phyloP scores from a whole-genome alignment of 78 protist genomes.

The Creolimax fragrantissima region DNA sequence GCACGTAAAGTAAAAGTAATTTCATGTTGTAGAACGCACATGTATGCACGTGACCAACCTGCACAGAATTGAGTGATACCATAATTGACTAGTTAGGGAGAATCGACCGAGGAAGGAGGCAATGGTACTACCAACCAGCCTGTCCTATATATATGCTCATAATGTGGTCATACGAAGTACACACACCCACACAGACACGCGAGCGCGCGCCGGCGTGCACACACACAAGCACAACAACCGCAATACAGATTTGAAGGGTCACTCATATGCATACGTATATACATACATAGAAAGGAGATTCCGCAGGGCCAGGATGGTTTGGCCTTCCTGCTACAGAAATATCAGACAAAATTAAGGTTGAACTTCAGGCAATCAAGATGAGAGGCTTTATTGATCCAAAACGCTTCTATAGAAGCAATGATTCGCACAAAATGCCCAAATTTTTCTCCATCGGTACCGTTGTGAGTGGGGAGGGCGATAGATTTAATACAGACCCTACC shows the following conservation, averaged over 20 bases:
- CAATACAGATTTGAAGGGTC: background rate
- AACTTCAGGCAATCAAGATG: slow-evolving; percentile 1
- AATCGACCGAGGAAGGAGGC: background rate
- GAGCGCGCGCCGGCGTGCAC: background rate
- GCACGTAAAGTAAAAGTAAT: background rate
- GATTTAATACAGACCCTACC: background rate
- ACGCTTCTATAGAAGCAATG: background rate
- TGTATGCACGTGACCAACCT: background rate
- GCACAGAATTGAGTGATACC: background rate
- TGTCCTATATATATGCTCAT: background rate
- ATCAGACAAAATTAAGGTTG: background rate
- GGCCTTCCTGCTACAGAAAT: background rate
- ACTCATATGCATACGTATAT: background rate
- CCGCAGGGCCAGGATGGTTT: background rate
- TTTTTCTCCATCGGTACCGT: background rate
- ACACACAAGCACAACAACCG: background rate
- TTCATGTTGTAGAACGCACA: background rate
- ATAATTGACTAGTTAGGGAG: background rate
- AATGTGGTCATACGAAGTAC: background rate
- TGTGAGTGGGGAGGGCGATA: background rate
- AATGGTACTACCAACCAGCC: background rate
- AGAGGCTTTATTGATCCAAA: background rate
- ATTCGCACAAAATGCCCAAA: background rate
- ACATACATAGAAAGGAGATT: background rate
- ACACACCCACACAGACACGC: background rate